Evolutionary conservation across 768 basidiomycete species (phyloP), one percentile per base, ranked within the genome.

Genomic region (Strobilomyces confusus): DNA sequence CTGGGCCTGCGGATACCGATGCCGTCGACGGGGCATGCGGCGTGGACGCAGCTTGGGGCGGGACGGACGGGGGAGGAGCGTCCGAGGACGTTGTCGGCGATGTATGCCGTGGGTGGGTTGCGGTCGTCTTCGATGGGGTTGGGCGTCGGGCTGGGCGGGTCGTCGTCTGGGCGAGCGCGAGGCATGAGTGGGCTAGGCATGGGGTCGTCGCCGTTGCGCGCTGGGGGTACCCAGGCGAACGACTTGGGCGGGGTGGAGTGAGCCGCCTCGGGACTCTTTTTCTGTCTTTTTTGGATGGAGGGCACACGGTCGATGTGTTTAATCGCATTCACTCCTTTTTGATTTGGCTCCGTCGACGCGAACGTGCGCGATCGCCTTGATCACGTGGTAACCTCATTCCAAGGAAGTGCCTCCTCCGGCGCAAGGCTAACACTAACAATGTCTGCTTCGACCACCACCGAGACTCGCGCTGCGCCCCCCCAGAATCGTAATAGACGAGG

Each of bases 61-160:
- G 64, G 63, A 11, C 60, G 57, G 9, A 36, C 50, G 23, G 38
- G 47, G 20, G 57, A 55, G 12, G 40, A 70, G 34, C 72, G 75
- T 37, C 67, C 76, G 32, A 73, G 83, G 58, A 80, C 80, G 26
- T 67, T 80, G 19, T 84, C 84, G 22, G 74, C 79, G 51, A 81
- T 86, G 80, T 84, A 84, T 63, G 78, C 80, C 72, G 66, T 87
- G 2, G 84, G 83, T 15, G 83, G 85, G 23, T 67, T 77, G 48
- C 70, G 76, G 45, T 72, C 70, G 42, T 62, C 71, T 13, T 71
- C 73, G 30, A 60, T 73, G 9, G 55, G 62, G 19, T 30, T 66
- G 34, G 58, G 65, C 1, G 53, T 67, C 40, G 65, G 65, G 9
- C n/a, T 60, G 32, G 45, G 65, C 1, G 43, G 64, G 19, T 53